Conservation (phyloP, 805 yeast genomes). For the Wickerhamiella australiensis region DNA sequence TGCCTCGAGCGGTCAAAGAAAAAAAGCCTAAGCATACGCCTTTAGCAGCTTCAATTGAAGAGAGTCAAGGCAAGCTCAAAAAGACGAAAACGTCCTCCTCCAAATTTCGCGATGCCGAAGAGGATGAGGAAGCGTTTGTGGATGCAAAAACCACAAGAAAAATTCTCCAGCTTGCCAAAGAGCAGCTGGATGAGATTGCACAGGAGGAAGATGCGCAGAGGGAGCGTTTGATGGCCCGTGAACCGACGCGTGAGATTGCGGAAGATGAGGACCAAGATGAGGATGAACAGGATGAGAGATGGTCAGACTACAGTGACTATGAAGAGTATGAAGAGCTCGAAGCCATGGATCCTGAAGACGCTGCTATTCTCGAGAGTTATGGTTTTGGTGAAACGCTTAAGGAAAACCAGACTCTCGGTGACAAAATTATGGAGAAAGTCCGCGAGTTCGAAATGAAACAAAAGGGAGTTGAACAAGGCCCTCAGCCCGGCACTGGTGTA, state of each 20-base stretch:
- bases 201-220: slow-evolving; percentile 37
- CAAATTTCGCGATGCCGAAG: slow-evolving; percentile 32
- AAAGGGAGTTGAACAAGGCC: slow-evolving; percentile 14
- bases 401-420: slow-evolving; percentile 45
- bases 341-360: slow-evolving; percentile 67
- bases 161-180: slow-evolving; percentile 78
- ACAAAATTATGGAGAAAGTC: slow-evolving; percentile 82
- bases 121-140: slow-evolving; percentile 49
- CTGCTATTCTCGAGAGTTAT: slow-evolving; percentile 70
- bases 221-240: slow-evolving; percentile 23
- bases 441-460: slow-evolving; percentile 40
- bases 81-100: slow-evolving; percentile 17
- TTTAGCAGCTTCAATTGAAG: slow-evolving; percentile 49
- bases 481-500: slow-evolving; percentile 44
- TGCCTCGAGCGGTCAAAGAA: slow-evolving; percentile 26
- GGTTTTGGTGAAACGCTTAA: slow-evolving; percentile 9
- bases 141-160: slow-evolving; percentile 76
- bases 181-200: slow-evolving; percentile 84
- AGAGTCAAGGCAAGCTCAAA: slow-evolving; percentile 61
- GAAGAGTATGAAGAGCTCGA: slow-evolving; percentile 43
- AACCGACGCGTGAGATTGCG: slow-evolving; percentile 29
- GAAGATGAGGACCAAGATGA: slow-evolving; percentile 46
- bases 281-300: slow-evolving; percentile 37
- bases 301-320: slow-evolving; percentile 32
- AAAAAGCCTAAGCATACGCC: slow-evolving; percentile 19